Base-by-base conservation (phyloP, 768 basidiomycete genomes). In the Suillus alpinus region DNA sequence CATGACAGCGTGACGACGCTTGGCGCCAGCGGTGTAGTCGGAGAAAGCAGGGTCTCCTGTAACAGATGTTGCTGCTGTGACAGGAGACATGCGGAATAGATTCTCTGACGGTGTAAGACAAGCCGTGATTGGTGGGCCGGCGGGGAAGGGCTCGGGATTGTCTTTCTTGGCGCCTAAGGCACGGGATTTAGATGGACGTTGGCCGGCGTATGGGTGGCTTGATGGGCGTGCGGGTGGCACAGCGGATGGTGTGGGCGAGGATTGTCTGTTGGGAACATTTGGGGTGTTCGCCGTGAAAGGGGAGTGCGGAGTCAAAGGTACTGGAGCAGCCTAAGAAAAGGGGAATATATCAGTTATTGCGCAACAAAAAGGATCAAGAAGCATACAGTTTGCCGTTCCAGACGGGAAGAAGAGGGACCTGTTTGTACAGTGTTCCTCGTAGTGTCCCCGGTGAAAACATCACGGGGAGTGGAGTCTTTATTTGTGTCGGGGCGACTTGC, bases 1-100 rank as follows among this genome's bases (percentile, higher is more conserved):
- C 86, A 91, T 89, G 67, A 88, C 81, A 0, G 88, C 87, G 65
- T 92, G 88, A 37, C 91, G 82, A 8, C 91, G 85, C 73, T 92
- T 92, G 1, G 83, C 78, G 36, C 88, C 89, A 0, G 83, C 79
- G 4, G 82, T 73, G 41, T 85, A 69, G 34, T 73, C 73, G 4
- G 62, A 5, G 31, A 71, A 68, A 13, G 73, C 62, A 31, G 65
- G 50, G 3, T 36, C 73, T 29, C 53, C 13, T 79, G 71, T 32
- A 81, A 71, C 32, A 79, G 59, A 52, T 13, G 62, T 23, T 52
- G 66, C 59, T 8, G 66, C 60, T 5, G 65, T 64, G 43, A 72
- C 39, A 6, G 68, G 47, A 6, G 74, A 66, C 12, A 61, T 61
- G 43, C 73, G 75, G 39, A 70, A 66, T 49, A 64, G 36, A 47